phyloP scores from a whole-genome alignment of 495 filamentous ascomycete genomes.

The Acidiella bohemica region DNA sequence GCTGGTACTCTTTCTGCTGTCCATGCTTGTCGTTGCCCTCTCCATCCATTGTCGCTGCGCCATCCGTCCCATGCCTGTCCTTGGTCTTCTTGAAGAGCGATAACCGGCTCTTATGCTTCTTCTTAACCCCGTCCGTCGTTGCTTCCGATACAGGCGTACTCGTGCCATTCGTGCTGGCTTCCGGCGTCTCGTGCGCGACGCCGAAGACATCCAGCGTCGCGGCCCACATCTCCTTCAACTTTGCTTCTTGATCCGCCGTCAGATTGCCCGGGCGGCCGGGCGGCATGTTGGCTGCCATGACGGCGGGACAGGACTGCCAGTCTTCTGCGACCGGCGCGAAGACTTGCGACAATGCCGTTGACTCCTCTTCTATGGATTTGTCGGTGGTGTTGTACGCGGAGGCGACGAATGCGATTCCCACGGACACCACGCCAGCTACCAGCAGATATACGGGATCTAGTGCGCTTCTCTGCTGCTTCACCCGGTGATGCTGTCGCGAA shows the following conservation, averaged over 20 bases:
- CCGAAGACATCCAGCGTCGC: constrained; percentile 68
- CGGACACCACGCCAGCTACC: background rate
- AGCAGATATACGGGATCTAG: constrained; percentile 9
- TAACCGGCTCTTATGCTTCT: constrained; percentile 56
- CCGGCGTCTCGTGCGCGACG: constrained; percentile 29
- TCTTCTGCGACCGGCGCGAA: too few species aligned
- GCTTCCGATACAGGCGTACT: constrained; percentile 20
- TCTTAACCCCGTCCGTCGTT: constrained; percentile 34
- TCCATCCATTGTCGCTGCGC: constrained; percentile 20
- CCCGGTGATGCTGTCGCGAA: too few species aligned
- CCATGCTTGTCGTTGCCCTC: constrained; percentile 83
- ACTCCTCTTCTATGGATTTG: background rate
- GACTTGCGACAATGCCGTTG: too few species aligned
- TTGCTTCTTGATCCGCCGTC: constrained; percentile 75
- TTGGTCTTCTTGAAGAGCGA: constrained; percentile 51
- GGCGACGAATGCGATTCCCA: constrained; percentile 11
- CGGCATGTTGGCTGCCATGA: constrained; percentile 35
- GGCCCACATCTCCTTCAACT: constrained; percentile 77
- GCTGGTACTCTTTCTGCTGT: constrained; percentile 71
- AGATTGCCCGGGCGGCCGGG: constrained; percentile 78
- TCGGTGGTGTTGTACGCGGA: constrained; percentile 1
- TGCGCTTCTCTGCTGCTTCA: too few species aligned
- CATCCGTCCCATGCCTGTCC: constrained; percentile 39
- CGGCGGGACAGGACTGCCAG: too few species aligned
- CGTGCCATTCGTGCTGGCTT: constrained; percentile 13